phyloP scores from a whole-genome alignment of 257 asterid species.

The Gentiana straminea region DNA sequence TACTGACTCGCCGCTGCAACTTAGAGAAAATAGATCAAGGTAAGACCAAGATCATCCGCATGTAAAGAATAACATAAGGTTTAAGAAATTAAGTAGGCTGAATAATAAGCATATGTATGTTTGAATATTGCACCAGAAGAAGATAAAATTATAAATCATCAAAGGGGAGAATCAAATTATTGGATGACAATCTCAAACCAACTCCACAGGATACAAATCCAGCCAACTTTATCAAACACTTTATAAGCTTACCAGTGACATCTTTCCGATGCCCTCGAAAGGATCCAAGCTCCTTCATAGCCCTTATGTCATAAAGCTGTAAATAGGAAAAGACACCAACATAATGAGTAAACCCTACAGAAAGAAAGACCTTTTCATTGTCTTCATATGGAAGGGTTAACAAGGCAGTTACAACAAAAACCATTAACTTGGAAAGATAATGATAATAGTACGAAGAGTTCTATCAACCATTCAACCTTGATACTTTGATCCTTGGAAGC shows the following conservation, averaged over 20 bases:
- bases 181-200: neutral
- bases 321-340: slow-evolving; percentile 11
- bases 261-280: slow-evolving; percentile 96
- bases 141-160: neutral
- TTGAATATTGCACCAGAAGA: neutral
- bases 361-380: too few relatives aligned
- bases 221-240: neutral
- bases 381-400: too few relatives aligned
- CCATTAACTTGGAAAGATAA: too few relatives aligned
- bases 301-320: slow-evolving; percentile 96
- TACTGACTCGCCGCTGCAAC: too few relatives aligned
- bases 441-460: neutral
- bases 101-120: too few relatives aligned
- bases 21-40: too few relatives aligned
- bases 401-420: too few relatives aligned
- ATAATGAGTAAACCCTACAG: slow-evolving; percentile 2
- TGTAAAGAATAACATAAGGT: too few relatives aligned
- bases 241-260: slow-evolving; percentile 52
- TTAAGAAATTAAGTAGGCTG: too few relatives aligned
- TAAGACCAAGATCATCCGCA: too few relatives aligned
- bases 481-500: slow-evolving; percentile 96
- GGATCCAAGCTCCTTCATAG: slow-evolving; percentile 97
- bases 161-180: neutral
- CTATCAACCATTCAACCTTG: slow-evolving; percentile 35
- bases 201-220: too few relatives aligned